A percentile compares a stretch with the other conserved stretches of the same genome.
Evolutionary conservation across 345 rosid species (phyloP).

Genomic region (Eucalyptus camaldulensis): DNA sequence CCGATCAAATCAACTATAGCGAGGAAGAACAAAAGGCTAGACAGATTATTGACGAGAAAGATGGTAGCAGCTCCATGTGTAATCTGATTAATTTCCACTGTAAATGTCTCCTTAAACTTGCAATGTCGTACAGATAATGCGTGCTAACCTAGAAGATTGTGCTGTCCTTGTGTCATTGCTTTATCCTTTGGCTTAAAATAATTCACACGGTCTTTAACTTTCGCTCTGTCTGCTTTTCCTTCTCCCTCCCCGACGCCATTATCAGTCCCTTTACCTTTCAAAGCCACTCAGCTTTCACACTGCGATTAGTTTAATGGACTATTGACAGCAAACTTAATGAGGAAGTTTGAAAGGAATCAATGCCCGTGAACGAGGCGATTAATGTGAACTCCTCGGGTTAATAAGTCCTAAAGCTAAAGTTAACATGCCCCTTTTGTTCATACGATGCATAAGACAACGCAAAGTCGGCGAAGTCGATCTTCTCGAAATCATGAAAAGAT

Average conservation of each 20-base stretch:
- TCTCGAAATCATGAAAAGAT: background rate
- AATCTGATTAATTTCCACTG: background rate
- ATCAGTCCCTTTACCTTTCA: background rate
- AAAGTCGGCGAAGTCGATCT: background rate
- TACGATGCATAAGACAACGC: background rate
- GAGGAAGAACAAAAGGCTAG: background rate
- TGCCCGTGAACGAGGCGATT: background rate
- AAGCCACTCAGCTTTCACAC: background rate
- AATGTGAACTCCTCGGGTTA: background rate
- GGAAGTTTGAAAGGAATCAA: background rate
- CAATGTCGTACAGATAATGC: background rate
- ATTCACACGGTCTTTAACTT: background rate
- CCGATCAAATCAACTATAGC: background rate
- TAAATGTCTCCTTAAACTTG: background rate
- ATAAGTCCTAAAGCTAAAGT: background rate
- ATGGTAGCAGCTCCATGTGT: background rate
- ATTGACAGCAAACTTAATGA: background rate
- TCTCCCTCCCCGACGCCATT: background rate
- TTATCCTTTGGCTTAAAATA: background rate
- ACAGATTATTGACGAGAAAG: background rate
- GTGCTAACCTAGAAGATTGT: background rate
- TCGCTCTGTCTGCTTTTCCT: background rate
- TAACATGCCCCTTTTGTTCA: background rate
- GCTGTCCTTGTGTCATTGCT: background rate
- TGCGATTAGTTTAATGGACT: background rate